A percentile compares a stretch with the other conserved stretches of the same genome.
Conservation (phyloP, 78 protist species). For the Dictyostelium brefeldianum region DNA sequence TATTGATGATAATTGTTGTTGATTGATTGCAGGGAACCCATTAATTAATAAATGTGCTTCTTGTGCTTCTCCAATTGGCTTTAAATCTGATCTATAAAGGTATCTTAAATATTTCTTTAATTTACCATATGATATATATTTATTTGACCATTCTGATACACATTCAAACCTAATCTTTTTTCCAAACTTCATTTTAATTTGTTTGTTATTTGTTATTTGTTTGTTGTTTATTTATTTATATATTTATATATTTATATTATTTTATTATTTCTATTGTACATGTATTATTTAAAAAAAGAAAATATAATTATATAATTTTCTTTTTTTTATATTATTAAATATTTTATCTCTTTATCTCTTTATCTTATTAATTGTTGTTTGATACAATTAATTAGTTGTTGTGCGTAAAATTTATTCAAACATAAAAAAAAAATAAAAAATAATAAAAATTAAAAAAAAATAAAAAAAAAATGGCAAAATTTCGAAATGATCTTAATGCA, state of each 20-base stretch:
- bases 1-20: neutral
- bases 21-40: constrained; percentile 8
- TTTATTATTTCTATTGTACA: neutral
- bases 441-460: too few species aligned
- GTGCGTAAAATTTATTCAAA: too few species aligned
- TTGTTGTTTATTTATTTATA: neutral
- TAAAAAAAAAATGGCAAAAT: too few species aligned
- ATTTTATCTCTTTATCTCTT: too few species aligned
- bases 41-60: constrained; percentile 6
- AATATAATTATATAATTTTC: too few species aligned
- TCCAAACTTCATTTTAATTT: constrained; percentile 69
- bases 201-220: neutral
- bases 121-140: constrained; percentile 68
- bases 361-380: too few species aligned
- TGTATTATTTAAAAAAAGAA: too few species aligned
- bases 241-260: neutral
- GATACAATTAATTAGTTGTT: too few species aligned
- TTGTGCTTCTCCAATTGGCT: neutral
- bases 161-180: constrained; percentile 72
- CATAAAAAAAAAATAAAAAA: too few species aligned
- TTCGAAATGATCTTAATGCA: too few species aligned
- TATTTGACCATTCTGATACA: constrained; percentile 67
- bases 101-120: constrained; percentile 62
- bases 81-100: constrained; percentile 28
- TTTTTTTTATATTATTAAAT: too few species aligned